These are phyloP conservation scores for Russula sp. DNA, from an alignment of 768 basidiomycete species.

Conservation along the genomic window DNA sequence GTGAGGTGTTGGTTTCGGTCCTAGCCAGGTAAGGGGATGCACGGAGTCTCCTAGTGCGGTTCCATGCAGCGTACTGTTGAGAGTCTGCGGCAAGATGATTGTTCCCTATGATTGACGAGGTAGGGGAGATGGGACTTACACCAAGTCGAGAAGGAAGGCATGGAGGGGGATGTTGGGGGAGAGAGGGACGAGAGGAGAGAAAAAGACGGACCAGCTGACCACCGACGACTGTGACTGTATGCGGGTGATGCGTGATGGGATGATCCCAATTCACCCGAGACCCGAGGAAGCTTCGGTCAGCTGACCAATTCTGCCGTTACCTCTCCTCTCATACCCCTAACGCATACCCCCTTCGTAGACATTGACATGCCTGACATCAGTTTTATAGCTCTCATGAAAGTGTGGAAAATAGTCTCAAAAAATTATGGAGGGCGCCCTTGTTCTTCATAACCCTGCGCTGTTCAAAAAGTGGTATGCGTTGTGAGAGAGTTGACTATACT, in stretches of 20 bases:
- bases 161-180: conserved; percentile 9
- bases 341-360: too few relatives aligned
- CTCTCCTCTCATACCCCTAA: too few relatives aligned
- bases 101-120: conserved; percentile 11
- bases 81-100: conserved; percentile 31
- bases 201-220: background rate
- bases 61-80: conserved; percentile 50
- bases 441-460: too few relatives aligned
- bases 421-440: too few relatives aligned
- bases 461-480: too few relatives aligned
- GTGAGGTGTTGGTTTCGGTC: conserved; percentile 41
- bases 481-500: too few relatives aligned
- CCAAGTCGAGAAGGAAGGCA: conserved; percentile 31
- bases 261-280: too few relatives aligned
- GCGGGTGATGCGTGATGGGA: background rate
- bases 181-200: background rate
- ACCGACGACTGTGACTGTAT: background rate
- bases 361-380: too few relatives aligned
- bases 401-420: too few relatives aligned
- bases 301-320: too few relatives aligned
- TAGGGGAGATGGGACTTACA: conserved; percentile 29
- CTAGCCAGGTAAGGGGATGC: conserved; percentile 46
- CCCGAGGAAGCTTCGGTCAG: too few relatives aligned
- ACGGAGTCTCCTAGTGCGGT: conserved; percentile 46
- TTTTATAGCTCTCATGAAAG: too few relatives aligned